phyloP scores from a whole-genome alignment of 768 basidiomycete species.

The Dentipellis sp. region DNA sequence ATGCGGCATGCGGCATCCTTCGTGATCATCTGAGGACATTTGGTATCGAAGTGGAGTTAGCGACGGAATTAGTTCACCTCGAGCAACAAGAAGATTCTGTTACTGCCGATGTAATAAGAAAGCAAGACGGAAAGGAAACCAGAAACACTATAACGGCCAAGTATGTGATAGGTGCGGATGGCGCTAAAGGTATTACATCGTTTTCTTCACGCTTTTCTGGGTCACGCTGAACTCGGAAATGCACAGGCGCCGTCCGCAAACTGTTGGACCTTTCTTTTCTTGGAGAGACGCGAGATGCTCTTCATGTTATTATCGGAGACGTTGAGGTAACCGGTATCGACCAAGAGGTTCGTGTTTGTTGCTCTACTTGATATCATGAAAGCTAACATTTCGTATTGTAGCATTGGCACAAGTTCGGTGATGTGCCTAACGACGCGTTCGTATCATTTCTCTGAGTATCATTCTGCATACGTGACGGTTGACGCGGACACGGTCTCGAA shows the following conservation, averaged over 20 bases:
- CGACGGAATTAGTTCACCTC: not conserved
- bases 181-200: conserved; percentile 1
- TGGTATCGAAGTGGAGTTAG: not conserved
- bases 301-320: not conserved
- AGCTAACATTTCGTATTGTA: not conserved
- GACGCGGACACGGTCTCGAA: no score
- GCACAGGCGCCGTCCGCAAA: conserved; percentile 1
- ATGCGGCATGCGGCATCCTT: not conserved
- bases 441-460: no score
- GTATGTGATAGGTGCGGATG: conserved; percentile 3
- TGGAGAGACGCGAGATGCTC: conserved; percentile 1
- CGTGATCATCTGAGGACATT: not conserved
- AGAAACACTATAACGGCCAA: not conserved
- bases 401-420: no score
- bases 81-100: not conserved
- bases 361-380: not conserved
- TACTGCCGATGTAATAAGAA: not conserved
- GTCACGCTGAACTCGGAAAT: not conserved
- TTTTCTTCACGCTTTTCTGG: no score
- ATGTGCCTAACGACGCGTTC: no score
- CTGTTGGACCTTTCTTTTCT: not conserved
- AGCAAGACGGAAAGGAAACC: not conserved
- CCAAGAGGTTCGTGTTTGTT: not conserved
- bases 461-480: no score
- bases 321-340: not conserved